Evolutionary conservation across 257 asterid species (phyloP).

Genomic region (Leonotis leonurus): DNA sequence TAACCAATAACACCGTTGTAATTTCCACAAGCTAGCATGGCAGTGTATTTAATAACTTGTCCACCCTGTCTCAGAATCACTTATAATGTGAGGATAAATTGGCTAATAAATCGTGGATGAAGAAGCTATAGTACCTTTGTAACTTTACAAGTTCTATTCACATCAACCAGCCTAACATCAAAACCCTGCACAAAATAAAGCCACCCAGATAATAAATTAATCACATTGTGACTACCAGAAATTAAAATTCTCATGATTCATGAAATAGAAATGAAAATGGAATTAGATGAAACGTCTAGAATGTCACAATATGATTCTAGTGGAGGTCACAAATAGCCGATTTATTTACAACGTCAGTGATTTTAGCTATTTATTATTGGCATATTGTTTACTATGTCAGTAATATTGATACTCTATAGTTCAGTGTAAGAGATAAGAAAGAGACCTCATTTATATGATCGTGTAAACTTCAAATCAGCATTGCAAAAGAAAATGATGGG

Average conservation of each 20-base stretch:
- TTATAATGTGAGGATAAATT: conserved; percentile 15
- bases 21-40: conserved; percentile 90
- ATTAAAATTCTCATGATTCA: background rate
- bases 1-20: conserved; percentile 88
- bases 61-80: conserved; percentile 57
- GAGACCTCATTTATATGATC: background rate
- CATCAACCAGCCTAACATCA: conserved; percentile 80
- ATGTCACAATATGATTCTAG: background rate
- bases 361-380: background rate
- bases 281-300: background rate
- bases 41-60: conserved; percentile 74
- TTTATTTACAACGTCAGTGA: background rate
- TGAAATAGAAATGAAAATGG: background rate
- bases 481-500: background rate
- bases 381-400: too few species aligned
- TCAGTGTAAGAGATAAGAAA: background rate
- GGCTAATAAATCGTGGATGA: background rate
- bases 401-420: too few species aligned
- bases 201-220: conserved; percentile 6
- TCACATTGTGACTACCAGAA: background rate
- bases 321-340: background rate
- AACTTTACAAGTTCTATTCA: conserved; percentile 78
- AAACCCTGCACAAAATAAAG: conserved; percentile 61
- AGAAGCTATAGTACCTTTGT: conserved; percentile 60
- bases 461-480: background rate